Base-by-base conservation (phyloP, 139 green algal species). In the Chlamydomonas eustigma region DNA sequence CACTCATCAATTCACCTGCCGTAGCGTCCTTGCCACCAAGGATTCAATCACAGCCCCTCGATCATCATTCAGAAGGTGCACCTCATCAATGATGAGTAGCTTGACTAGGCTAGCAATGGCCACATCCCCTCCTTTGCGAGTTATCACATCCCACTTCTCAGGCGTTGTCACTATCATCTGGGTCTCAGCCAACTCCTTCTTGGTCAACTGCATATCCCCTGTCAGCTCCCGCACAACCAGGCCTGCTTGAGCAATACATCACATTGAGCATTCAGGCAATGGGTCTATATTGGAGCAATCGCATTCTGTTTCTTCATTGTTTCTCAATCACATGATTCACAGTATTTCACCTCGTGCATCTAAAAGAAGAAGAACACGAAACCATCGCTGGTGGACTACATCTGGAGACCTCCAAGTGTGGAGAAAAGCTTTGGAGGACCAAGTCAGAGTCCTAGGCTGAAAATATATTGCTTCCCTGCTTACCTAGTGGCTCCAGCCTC, bases 71-170 rank as follows among this genome's bases (percentile, higher is more conserved):
- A 99, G 87, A 80, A 99, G 86, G 82, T 99, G 95, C 39, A 96
- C 86, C 84, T 97, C 92, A 51, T 97, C 92, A 35, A 98, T 94
- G 83, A 98, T 97, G 5, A 98, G 92, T 74, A 98, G 87, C 36
- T 83, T 82, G 25, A 99, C 94, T 2, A 92, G 71, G 2, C 86
- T 81, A 8, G 90, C 85, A 50, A 96, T 83, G 1, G 76, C 39
- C 73, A 93, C 89, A 71, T 96, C 86, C 32, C 89, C 87, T 64
- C 92, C 90, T 74, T 99, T 99, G 63, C 95, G 88, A 3, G 95
- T 99, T 76, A 99, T 97, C n/a, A 99, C 95, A 77, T 99, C 95
- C 95, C 95, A 98, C 84, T 99, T 99, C 88, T 99, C 95, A 2
- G 95, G 95, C 1, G 95, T 99, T 22, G 95, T 99, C 36, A 99